Evolutionary conservation across 139 green algal genomes (phyloP).

Genomic region (Chlamydomonas asymmetrica): DNA sequence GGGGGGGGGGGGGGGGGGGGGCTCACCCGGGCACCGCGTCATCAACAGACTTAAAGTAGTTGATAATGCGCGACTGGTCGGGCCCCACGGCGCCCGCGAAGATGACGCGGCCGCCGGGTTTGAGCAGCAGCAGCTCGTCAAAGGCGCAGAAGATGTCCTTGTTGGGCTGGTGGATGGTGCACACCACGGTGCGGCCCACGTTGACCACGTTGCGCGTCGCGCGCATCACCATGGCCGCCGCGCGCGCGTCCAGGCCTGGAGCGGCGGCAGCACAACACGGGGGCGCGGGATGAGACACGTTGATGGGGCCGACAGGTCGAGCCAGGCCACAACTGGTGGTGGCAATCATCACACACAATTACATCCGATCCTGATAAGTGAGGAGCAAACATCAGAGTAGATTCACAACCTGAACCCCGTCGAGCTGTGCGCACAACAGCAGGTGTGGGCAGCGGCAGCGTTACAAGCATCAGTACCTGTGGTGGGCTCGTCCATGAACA

Average conservation of each 20-base stretch:
- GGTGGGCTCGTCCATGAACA: slow-evolving; percentile 49
- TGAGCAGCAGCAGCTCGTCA: slow-evolving; percentile 64
- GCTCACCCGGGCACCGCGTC: slow-evolving; percentile 18
- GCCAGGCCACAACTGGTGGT: too few species aligned
- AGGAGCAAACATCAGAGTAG: too few species aligned
- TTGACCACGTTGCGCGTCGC: slow-evolving; percentile 76
- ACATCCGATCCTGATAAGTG: too few species aligned
- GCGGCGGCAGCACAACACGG: background rate
- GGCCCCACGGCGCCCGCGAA: too few species aligned
- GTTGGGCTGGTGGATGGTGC: slow-evolving; percentile 87
- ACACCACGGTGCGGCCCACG: slow-evolving; percentile 80
- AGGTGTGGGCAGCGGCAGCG: too few species aligned
- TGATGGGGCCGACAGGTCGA: too few species aligned
- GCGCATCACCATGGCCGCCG: slow-evolving; percentile 82
- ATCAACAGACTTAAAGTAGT: too few species aligned
- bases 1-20: too few species aligned
- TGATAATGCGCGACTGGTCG: slow-evolving; percentile 58
- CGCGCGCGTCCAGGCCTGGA: slow-evolving; percentile 71
- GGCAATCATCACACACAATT: too few species aligned
- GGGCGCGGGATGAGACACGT: background rate
- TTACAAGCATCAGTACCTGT: too few species aligned
- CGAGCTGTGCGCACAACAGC: too few species aligned
- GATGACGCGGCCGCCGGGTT: slow-evolving; percentile 64
- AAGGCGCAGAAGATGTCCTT: slow-evolving; percentile 52
- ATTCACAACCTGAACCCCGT: too few species aligned